A percentile compares a stretch with the other conserved stretches of the same genome.
These are phyloP conservation scores for sorghum (Sorghum bicolor) DNA, from an alignment of 176 grass and related monocot genomes.

Conservation along the genomic window DNA sequence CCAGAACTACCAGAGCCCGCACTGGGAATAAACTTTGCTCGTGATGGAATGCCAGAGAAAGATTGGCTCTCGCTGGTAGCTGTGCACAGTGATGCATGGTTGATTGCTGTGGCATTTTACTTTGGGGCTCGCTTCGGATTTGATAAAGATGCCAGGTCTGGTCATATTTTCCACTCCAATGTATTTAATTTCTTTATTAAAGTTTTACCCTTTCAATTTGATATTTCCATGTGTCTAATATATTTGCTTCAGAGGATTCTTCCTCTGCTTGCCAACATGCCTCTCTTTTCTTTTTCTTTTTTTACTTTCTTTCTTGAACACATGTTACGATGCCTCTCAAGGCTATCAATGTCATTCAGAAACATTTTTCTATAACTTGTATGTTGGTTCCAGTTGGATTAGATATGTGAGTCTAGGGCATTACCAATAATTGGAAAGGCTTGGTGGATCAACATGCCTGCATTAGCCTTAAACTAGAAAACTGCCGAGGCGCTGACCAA, in stretches of 20 bases:
- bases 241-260: background rate
- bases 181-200: background rate
- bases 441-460: background rate
- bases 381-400: background rate
- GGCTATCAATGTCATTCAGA: background rate
- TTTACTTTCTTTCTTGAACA: background rate
- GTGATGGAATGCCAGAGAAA: conserved; percentile 46
- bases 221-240: background rate
- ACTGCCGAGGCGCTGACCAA: background rate
- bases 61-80: conserved; percentile 70
- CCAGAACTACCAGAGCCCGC: conserved; percentile 70
- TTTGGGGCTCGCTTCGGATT: conserved; percentile 53
- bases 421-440: background rate
- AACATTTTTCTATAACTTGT: background rate
- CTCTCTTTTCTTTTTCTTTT: background rate
- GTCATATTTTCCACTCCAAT: background rate
- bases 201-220: background rate
- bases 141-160: conserved; percentile 60
- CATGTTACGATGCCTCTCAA: background rate
- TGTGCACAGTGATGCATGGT: conserved; percentile 82
- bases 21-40: conserved; percentile 80
- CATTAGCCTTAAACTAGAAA: background rate
- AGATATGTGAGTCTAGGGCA: background rate
- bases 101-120: conserved; percentile 66
- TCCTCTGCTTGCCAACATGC: background rate